phyloP scores from a whole-genome alignment of 1,284 basidiomycete genomes.

The Trametes sp. region DNA sequence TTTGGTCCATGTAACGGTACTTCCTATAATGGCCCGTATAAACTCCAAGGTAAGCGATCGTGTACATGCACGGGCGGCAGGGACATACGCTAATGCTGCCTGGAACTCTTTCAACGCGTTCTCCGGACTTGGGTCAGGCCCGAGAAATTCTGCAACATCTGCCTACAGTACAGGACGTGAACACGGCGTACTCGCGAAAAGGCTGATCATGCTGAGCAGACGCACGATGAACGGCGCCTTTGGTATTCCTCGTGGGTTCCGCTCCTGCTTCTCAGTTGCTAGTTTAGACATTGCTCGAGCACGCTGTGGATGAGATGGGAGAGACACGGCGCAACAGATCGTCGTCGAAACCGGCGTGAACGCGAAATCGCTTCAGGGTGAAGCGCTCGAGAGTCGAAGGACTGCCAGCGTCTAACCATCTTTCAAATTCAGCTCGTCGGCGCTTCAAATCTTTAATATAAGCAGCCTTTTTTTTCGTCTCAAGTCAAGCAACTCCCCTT shows the following conservation, averaged over 20 bases:
- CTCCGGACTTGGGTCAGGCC: conserved; percentile 83
- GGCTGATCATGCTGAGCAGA: conserved; percentile 30
- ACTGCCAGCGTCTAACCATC: neutral
- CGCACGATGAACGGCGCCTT: conserved; percentile 94
- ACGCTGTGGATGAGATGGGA: no score
- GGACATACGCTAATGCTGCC: conserved; percentile 88
- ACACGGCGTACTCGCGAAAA: conserved; percentile 2
- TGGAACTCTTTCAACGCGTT: conserved; percentile 85
- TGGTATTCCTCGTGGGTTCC: conserved; percentile 93
- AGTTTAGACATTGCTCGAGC: conserved; percentile 27
- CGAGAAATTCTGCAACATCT: conserved; percentile 89
- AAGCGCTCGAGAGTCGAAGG: neutral
- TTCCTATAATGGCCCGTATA: conserved; percentile 65
- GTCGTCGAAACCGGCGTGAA: neutral
- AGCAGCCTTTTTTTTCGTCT: conserved; percentile 19
- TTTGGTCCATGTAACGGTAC: conserved; percentile 98
- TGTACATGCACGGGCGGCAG: no score
- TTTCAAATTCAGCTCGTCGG: conserved; percentile 12
- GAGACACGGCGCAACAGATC: neutral
- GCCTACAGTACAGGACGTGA: conserved; percentile 51
- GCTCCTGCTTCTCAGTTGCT: conserved; percentile 51
- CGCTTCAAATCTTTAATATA: conserved; percentile 12
- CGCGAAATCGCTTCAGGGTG: conserved; percentile 10
- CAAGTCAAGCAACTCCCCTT: neutral
- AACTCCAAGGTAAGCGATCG: neutral